These are phyloP conservation scores for Penicillium parvum DNA, from an alignment of 495 filamentous ascomycete genomes.

Conservation along the genomic window DNA sequence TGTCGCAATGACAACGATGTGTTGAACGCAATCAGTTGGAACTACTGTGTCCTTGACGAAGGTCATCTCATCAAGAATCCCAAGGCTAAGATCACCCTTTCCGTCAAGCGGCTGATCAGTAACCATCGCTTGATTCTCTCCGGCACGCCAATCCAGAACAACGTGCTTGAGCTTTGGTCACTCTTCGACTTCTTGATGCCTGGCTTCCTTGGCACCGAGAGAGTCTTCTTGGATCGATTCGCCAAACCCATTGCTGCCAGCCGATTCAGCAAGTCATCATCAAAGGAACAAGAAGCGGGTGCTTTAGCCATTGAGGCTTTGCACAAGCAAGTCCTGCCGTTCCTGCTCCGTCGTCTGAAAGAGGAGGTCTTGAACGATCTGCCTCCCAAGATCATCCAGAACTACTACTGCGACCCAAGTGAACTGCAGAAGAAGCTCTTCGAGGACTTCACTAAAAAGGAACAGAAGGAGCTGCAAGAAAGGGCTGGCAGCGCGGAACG, in stretches of 20 bases:
- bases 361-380: slow-evolving; percentile 96
- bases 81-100: slow-evolving; percentile 84
- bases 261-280: slow-evolving; percentile 92
- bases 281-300: slow-evolving; percentile 96
- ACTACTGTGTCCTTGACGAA: slow-evolving; percentile 95
- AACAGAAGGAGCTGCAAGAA: slow-evolving; percentile 74
- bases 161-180: slow-evolving; percentile 97
- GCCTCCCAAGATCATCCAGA: slow-evolving; percentile 96
- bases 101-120: slow-evolving; percentile 81
- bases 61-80: slow-evolving; percentile 99
- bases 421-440: slow-evolving; percentile 93
- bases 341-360: slow-evolving; percentile 93
- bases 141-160: slow-evolving; percentile 97
- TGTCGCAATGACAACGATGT: slow-evolving; percentile 88
- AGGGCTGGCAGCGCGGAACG: slow-evolving; percentile 77
- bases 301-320: slow-evolving; percentile 93
- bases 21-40: slow-evolving; percentile 83
- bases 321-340: slow-evolving; percentile 96
- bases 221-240: slow-evolving; percentile 95
- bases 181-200: slow-evolving; percentile 99
- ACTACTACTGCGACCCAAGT: slow-evolving; percentile 98
- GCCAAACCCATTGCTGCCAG: slow-evolving; percentile 95
- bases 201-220: slow-evolving; percentile 95
- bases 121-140: slow-evolving; percentile 96
- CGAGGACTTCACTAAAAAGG: slow-evolving; percentile 91